phyloP scores from a whole-genome alignment of 2,329 filamentous ascomycete species.

The Claviceps maximensis region DNA sequence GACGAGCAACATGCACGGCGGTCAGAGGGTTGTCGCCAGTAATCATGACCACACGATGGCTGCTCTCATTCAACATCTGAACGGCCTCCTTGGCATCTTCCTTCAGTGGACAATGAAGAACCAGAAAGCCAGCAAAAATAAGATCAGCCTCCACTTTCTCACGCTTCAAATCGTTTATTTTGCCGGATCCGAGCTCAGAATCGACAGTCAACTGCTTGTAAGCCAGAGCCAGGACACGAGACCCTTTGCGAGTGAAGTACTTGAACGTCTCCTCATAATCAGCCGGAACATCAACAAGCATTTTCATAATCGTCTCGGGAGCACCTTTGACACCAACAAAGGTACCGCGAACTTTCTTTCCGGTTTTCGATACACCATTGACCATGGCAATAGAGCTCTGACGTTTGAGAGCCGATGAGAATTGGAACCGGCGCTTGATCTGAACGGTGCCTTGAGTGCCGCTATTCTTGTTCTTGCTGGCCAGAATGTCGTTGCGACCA shows the following conservation, averaged over 20 bases:
- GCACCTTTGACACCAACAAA: constrained; percentile 96
- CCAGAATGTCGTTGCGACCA: constrained; percentile 76
- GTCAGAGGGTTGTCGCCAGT: constrained; percentile 97
- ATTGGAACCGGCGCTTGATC: constrained; percentile 93
- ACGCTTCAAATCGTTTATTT: constrained; percentile 87
- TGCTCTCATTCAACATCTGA: constrained; percentile 96
- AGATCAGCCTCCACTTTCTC: constrained; percentile 80
- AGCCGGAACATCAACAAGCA: constrained; percentile 68
- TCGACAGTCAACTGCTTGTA: constrained; percentile 84
- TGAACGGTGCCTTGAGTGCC: constrained; percentile 59
- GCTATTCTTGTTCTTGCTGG: constrained; percentile 36
- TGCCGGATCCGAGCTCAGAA: constrained; percentile 65
- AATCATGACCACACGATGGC: constrained; percentile 97
- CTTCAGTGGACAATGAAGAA: constrained; percentile 90
- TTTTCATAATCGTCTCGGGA: constrained; percentile 90
- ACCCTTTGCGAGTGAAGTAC: constrained; percentile 91
- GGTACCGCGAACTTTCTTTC: constrained; percentile 67
- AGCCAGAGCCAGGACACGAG: constrained; percentile 81
- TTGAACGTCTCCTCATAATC: constrained; percentile 98
- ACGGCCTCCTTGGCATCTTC: constrained; percentile 90
- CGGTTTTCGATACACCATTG: constrained; percentile 56
- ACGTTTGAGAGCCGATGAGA: constrained; percentile 89
- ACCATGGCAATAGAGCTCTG: constrained; percentile 90
- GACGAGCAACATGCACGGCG: constrained; percentile 84
- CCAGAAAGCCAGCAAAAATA: constrained; percentile 86